Evolutionary conservation across 108 stramenopile species (phyloP).

Genomic region (Hondaea fermentalgiana): DNA sequence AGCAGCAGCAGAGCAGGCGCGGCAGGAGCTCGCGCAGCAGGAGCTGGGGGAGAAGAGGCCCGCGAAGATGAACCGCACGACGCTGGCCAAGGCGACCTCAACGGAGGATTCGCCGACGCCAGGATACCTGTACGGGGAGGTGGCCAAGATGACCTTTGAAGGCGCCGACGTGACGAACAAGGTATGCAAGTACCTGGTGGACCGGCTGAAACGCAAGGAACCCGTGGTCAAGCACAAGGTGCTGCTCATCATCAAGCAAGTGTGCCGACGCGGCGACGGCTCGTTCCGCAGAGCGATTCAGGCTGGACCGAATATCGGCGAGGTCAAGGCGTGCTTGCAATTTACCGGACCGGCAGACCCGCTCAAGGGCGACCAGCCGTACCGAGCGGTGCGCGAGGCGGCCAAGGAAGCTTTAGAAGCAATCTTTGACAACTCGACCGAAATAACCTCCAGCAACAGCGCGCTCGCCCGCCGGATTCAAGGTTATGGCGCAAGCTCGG

Average conservation of each 20-base stretch:
- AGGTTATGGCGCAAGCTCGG: constrained; percentile 26
- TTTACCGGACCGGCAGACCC: constrained; percentile 84
- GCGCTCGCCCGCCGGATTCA: constrained; percentile 21
- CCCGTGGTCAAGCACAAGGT: constrained; percentile 81
- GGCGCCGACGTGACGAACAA: constrained; percentile 64
- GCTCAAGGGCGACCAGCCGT: constrained; percentile 81
- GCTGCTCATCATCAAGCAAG: constrained; percentile 79
- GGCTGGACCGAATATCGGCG: constrained; percentile 44
- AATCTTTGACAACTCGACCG: constrained; percentile 63
- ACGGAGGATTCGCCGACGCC: constrained; percentile 81
- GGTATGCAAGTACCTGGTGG: constrained; percentile 61
- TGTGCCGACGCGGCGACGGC: constrained; percentile 61
- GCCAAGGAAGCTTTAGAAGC: constrained; percentile 91
- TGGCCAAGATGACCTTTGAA: constrained; percentile 73
- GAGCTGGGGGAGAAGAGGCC: no score
- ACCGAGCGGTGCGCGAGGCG: constrained; percentile 71
- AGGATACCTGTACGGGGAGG: constrained; percentile 91
- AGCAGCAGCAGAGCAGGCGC: no score
- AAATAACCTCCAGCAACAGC: neutral
- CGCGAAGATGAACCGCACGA: constrained; percentile 46
- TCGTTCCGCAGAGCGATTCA: constrained; percentile 42
- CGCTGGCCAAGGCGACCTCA: constrained; percentile 72
- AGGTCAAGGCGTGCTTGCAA: constrained; percentile 74
- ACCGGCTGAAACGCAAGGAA: constrained; percentile 67
- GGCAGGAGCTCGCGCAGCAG: no score